A percentile compares a stretch with the other conserved stretches of the same genome.
These are phyloP conservation scores for Shiraia bambusicola DNA, from an alignment of 2,329 filamentous ascomycete genomes.

Conservation along the genomic window DNA sequence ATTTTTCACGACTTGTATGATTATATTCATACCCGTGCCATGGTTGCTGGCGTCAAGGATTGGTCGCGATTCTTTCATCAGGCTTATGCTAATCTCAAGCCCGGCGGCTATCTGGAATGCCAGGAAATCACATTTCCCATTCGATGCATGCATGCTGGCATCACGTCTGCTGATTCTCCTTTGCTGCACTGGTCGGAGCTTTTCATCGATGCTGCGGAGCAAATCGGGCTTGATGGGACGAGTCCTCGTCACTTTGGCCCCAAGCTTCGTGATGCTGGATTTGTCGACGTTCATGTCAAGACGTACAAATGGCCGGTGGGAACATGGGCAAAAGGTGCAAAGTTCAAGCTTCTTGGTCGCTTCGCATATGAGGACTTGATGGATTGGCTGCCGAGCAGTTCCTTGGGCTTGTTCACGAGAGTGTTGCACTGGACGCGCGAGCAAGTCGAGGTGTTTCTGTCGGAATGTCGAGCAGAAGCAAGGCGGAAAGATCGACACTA, in stretches of 20 bases:
- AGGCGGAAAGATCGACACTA: conserved; percentile 30
- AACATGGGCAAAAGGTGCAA: conserved; percentile 34
- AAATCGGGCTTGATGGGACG: conserved; percentile 44
- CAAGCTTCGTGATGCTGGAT: conserved; percentile 26
- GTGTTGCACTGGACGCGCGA: conserved; percentile 31
- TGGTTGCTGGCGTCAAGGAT: conserved; percentile 57
- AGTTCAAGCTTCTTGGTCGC: conserved; percentile 29
- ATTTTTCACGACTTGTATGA: conserved; percentile 57
- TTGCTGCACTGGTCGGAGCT: conserved; percentile 30
- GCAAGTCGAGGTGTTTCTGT: conserved; percentile 32
- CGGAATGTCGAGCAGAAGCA: conserved; percentile 28
- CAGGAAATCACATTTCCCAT: conserved; percentile 45
- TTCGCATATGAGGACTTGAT: conserved; percentile 30
- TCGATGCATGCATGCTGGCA: conserved; percentile 22
- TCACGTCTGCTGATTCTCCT: conserved; percentile 25
- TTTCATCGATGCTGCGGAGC: conserved; percentile 26
- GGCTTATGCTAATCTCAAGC: conserved; percentile 43
- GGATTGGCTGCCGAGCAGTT: conserved; percentile 30
- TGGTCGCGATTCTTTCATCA: conserved; percentile 54
- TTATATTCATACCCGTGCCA: conserved; percentile 57
- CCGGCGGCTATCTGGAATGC: conserved; percentile 55
- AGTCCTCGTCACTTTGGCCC: conserved; percentile 43
- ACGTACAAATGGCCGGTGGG: conserved; percentile 37
- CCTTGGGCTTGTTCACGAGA: conserved; percentile 31
- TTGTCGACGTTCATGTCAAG: conserved; percentile 30